Conservation (phyloP, 306 rosid genomes). For the Arachis stenosperma region DNA sequence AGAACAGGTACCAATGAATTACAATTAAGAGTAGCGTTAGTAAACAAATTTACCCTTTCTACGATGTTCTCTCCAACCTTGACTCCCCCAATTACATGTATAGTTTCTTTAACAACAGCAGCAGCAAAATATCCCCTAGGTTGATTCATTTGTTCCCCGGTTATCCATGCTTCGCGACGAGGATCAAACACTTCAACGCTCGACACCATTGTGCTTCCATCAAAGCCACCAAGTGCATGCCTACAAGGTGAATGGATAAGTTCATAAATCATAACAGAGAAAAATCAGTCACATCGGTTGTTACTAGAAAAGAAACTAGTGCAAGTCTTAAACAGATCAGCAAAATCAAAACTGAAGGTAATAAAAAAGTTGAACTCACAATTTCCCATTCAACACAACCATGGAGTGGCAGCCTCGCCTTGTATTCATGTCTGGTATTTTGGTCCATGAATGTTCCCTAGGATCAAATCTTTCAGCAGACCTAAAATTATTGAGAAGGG, state of each 20-base stretch:
- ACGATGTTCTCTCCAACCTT: conserved; percentile 35
- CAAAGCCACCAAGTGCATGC: conserved; percentile 60
- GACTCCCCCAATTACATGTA: conserved; percentile 50
- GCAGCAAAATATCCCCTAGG: conserved; percentile 48
- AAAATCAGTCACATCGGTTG: too few species aligned
- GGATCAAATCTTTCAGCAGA: conserved; percentile 75
- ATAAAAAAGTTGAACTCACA: conserved; percentile 51
- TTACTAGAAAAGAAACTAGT: too few species aligned
- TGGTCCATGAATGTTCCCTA: conserved; percentile 69
- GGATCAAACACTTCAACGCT: conserved; percentile 64
- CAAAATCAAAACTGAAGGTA: conserved; percentile 4
- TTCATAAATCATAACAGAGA: too few species aligned
- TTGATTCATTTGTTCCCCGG: conserved; percentile 49
- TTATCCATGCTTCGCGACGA: conserved; percentile 53
- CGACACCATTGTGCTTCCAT: conserved; percentile 51
- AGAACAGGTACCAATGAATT: not conserved
- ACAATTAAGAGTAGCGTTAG: not conserved
- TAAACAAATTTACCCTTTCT: conserved; percentile 46
- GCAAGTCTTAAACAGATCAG: not conserved
- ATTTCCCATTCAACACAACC: conserved; percentile 58
- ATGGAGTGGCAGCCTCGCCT: conserved; percentile 41
- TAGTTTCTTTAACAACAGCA: conserved; percentile 46
- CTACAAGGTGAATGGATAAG: conserved; percentile 41
- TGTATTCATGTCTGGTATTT: conserved; percentile 52
- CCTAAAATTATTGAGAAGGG: conserved; percentile 40